These are phyloP conservation scores for Microascus cirrosus DNA, from an alignment of 2,329 filamentous ascomycete genomes.

Conservation along the genomic window DNA sequence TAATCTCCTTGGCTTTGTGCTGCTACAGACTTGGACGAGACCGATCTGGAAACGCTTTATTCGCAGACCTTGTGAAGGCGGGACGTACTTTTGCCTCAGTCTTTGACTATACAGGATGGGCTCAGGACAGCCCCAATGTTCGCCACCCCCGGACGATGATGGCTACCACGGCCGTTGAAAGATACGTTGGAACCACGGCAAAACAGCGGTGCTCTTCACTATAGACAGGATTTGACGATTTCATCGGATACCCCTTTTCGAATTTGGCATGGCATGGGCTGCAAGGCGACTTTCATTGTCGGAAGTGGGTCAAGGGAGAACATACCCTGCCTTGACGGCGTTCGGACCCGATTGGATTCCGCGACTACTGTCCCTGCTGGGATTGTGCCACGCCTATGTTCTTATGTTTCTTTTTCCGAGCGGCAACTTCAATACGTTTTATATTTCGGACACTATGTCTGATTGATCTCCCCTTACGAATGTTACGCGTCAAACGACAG, in stretches of 20 bases:
- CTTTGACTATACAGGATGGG: background rate
- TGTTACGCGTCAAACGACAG: background rate
- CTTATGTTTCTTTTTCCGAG: background rate
- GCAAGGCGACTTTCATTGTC: background rate
- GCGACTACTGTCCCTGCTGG: background rate
- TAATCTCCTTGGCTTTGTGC: background rate
- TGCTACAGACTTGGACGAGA: background rate
- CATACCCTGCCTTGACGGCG: background rate
- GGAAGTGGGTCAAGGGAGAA: background rate
- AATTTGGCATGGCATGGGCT: background rate
- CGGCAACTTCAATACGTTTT: background rate
- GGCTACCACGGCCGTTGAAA: background rate
- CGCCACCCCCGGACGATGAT: background rate
- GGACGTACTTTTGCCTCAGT: background rate
- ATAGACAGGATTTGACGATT: background rate
- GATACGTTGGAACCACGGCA: background rate
- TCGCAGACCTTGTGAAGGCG: background rate
- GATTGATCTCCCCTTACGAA: background rate
- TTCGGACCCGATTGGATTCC: background rate
- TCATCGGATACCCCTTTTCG: background rate
- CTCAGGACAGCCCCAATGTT: background rate
- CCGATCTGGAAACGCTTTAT: background rate
- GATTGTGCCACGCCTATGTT: background rate
- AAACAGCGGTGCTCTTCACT: background rate
- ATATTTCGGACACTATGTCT: background rate